Evolutionary conservation across 2,329 filamentous ascomycete species (phyloP).

Genomic region (Talaromyces sp.): DNA sequence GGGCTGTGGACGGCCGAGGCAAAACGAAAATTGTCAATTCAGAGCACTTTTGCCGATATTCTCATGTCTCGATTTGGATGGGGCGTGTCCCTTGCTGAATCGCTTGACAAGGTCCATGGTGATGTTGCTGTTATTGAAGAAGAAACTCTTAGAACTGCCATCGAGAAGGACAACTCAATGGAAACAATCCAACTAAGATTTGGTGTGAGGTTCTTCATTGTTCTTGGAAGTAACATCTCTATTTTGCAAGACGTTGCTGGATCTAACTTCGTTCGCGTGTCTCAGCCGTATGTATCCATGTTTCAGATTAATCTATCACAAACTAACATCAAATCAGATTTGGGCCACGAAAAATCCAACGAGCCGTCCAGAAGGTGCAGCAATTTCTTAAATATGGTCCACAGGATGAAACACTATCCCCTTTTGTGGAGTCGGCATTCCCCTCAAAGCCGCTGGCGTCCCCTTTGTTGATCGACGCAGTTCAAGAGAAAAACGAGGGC

Average conservation of each 20-base stretch:
- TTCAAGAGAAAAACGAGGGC: not conserved
- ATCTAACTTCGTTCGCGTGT: conserved; percentile 26
- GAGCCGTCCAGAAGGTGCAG: conserved; percentile 20
- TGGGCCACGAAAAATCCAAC: conserved; percentile 29
- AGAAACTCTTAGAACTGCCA: conserved; percentile 20
- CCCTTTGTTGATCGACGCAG: not conserved
- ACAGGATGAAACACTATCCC: not conserved
- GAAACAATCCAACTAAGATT: not conserved
- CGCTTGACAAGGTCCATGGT: conserved; percentile 22
- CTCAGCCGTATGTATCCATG: conserved; percentile 30
- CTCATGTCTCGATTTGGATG: conserved; percentile 28
- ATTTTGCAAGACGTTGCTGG: not conserved
- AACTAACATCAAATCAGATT: conserved; percentile 25
- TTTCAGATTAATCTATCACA: not conserved
- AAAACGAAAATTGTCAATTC: conserved; percentile 33
- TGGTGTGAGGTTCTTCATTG: conserved; percentile 23
- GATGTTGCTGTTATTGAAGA: conserved; percentile 35
- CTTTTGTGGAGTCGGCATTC: too few relatives aligned
- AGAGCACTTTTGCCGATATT: conserved; percentile 28
- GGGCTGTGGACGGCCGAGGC: conserved; percentile 29
- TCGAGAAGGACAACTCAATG: conserved; percentile 5
- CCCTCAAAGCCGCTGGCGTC: not conserved
- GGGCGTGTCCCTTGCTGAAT: conserved; percentile 29
- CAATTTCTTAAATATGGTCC: not conserved
- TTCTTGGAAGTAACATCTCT: conserved; percentile 19